Evolutionary conservation across 2,329 filamentous ascomycete genomes (phyloP).

Genomic region (Periconia sp.): DNA sequence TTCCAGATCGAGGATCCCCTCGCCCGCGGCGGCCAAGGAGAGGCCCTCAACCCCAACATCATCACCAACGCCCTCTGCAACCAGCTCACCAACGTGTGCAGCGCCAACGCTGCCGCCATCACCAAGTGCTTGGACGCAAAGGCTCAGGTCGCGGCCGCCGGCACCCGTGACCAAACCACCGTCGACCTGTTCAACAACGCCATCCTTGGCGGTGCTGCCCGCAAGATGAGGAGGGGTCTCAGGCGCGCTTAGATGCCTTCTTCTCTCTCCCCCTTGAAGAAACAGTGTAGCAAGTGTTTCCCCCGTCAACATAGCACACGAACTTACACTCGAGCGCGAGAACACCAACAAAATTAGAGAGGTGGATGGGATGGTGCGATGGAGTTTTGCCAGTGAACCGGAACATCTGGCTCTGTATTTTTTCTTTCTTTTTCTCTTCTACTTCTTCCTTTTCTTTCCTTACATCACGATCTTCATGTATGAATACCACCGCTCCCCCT

Average conservation of each 20-base stretch:
- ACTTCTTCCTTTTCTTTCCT: not conserved
- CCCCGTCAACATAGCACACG: too few species aligned
- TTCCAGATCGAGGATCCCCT: conserved; percentile 68
- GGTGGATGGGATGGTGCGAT: not conserved
- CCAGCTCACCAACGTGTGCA: conserved; percentile 67
- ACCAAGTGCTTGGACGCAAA: conserved; percentile 57
- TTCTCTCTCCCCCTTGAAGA: too few species aligned
- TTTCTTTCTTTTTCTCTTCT: not conserved
- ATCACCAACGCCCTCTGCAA: conserved; percentile 74
- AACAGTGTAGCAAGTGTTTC: too few species aligned
- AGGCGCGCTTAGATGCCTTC: not conserved
- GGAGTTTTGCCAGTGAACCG: not conserved
- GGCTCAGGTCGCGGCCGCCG: conserved; percentile 52
- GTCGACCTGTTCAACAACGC: conserved; percentile 46
- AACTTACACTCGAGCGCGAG: too few species aligned
- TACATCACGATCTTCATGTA: not conserved
- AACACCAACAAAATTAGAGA: not conserved
- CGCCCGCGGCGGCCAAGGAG: conserved; percentile 63
- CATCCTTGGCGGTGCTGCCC: conserved; percentile 36
- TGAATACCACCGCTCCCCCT: not conserved
- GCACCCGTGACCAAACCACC: conserved; percentile 43
- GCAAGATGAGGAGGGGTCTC: conserved; percentile 17
- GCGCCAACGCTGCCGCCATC: conserved; percentile 62
- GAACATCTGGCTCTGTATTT: not conserved
- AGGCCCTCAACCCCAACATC: conserved; percentile 72